Evolutionary conservation across 306 rosid species (phyloP).

Genomic region (Rosa chinensis): DNA sequence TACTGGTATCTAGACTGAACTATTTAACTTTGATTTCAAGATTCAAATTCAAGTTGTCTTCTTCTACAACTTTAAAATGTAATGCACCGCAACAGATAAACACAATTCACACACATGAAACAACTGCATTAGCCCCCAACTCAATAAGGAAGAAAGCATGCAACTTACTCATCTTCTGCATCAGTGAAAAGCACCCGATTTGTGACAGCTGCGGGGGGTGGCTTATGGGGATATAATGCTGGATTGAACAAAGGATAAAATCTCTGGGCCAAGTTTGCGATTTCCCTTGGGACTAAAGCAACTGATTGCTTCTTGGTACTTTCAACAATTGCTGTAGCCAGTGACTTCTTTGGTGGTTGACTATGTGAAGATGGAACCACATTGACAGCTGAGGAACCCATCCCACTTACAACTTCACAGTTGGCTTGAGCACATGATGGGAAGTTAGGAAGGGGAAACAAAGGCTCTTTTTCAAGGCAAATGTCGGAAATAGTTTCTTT

Average conservation of each 20-base stretch:
- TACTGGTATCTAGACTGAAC: background rate
- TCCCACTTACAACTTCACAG: slow-evolving; percentile 41
- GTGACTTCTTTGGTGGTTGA: slow-evolving; percentile 74
- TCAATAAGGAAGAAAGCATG: slow-evolving; percentile 25
- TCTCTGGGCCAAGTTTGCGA: slow-evolving; percentile 64
- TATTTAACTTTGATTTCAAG: background rate
- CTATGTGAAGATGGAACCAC: slow-evolving; percentile 39
- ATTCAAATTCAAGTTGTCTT: background rate
- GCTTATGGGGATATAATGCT: slow-evolving; percentile 81
- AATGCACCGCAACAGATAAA: background rate
- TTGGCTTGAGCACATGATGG: slow-evolving; percentile 46
- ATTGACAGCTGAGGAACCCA: slow-evolving; percentile 36
- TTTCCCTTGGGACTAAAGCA: slow-evolving; percentile 82
- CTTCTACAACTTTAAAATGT: background rate
- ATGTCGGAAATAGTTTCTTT: slow-evolving; percentile 51
- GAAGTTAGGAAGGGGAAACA: slow-evolving; percentile 58
- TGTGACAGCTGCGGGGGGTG: slow-evolving; percentile 73
- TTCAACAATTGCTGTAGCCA: slow-evolving; percentile 89
- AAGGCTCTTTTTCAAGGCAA: slow-evolving; percentile 60
- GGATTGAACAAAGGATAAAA: slow-evolving; percentile 79
- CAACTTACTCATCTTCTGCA: slow-evolving; percentile 92
- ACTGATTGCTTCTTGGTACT: slow-evolving; percentile 84
- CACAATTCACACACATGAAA: background rate
- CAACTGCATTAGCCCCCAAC: slow-evolving; percentile 8
- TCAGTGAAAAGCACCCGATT: slow-evolving; percentile 88